Conservation (phyloP, 2,329 filamentous ascomycete species). For the Verticillium klebahnii region DNA sequence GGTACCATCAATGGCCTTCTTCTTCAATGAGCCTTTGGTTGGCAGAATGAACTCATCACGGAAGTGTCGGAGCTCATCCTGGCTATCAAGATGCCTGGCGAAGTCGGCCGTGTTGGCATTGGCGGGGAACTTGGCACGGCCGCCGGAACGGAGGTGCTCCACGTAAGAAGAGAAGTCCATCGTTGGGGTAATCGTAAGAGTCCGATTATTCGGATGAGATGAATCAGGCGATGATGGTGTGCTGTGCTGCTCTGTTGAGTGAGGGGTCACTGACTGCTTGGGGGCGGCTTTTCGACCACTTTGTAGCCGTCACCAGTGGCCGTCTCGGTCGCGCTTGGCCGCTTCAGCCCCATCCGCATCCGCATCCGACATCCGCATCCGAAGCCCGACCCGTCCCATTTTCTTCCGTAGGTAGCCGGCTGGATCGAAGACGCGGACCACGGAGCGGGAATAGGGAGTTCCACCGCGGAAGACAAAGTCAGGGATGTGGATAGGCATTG, state of each 20-base stretch:
- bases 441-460: neutral
- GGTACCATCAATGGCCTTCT: slow-evolving; percentile 49
- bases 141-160: slow-evolving; percentile 34
- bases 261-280: slow-evolving; percentile 1
- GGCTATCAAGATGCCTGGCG: slow-evolving; percentile 49
- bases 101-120: slow-evolving; percentile 43
- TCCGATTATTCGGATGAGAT: neutral
- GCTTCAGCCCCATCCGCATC: slow-evolving; percentile 5
- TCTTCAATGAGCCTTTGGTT: slow-evolving; percentile 64
- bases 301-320: slow-evolving; percentile 10
- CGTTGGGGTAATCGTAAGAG: slow-evolving; percentile 5
- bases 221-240: slow-evolving; percentile 1
- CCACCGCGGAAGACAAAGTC: neutral
- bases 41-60: slow-evolving; percentile 74
- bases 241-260: neutral
- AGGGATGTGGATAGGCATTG: neutral
- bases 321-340: slow-evolving; percentile 8
- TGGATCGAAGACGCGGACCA: neutral
- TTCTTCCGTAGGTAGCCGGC: slow-evolving; percentile 10
- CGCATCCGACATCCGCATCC: slow-evolving; percentile 11
- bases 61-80: slow-evolving; percentile 56
- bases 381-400: neutral
- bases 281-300: slow-evolving; percentile 6
- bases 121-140: slow-evolving; percentile 38
- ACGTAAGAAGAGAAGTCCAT: slow-evolving; percentile 34